phyloP scores from a whole-genome alignment of 257 asterid species.

The Solanum megistacrolobum region DNA sequence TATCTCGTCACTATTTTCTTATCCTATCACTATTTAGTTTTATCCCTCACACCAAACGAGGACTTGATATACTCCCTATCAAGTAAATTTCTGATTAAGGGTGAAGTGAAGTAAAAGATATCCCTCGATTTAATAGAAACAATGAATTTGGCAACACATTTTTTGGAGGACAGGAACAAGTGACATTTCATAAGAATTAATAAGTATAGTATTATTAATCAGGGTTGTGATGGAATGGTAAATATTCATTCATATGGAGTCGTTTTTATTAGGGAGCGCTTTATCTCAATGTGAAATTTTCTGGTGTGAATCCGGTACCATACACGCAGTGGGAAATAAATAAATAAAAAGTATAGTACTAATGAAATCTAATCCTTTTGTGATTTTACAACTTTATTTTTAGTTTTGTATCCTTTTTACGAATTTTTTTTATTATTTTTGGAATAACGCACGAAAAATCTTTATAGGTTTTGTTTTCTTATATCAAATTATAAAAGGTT shows the following conservation, averaged over 20 bases:
- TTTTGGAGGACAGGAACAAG: neutral
- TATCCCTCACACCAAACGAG: no score
- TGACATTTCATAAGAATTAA: neutral
- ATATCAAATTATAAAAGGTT: neutral
- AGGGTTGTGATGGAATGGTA: no score
- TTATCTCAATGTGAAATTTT: no score
- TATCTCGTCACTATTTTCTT: no score
- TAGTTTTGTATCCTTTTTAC: neutral
- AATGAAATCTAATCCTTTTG: neutral
- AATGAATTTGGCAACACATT: neutral
- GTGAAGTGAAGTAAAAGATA: neutral
- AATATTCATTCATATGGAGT: no score
- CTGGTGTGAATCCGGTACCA: fast-evolving
- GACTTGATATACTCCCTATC: no score
- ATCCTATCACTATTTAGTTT: no score
- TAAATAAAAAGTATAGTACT: no score
- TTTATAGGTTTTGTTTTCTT: neutral
- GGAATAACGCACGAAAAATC: neutral
- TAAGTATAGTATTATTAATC: no score
- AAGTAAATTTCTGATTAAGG: neutral
- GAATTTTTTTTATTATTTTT: no score
- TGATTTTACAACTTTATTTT: neutral
- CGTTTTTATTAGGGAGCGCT: fast-evolving
- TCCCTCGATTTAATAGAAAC: neutral
- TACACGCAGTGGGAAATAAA: no score